A percentile compares a stretch with the other conserved stretches of the same genome.
phyloP scores from a whole-genome alignment of 805 yeast genomes.

The Candida ortonii region DNA sequence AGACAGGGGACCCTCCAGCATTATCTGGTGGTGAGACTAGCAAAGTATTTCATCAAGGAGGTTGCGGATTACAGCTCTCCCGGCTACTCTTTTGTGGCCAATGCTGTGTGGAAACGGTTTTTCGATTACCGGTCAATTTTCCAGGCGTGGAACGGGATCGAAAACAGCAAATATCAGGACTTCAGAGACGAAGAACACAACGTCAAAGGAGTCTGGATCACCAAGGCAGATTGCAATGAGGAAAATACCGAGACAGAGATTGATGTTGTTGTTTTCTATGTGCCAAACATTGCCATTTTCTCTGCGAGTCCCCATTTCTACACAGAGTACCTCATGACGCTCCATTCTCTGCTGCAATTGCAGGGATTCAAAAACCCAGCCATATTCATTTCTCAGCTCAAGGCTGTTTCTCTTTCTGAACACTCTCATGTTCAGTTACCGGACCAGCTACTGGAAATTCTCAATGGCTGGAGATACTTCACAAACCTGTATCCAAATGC shows the following conservation, averaged over 20 bases:
- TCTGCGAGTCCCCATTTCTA: slow-evolving; percentile 39
- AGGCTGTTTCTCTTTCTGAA: slow-evolving; percentile 10
- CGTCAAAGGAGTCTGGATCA: slow-evolving; percentile 23
- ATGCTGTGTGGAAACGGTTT: slow-evolving; percentile 32
- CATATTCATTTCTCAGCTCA: slow-evolving; percentile 37
- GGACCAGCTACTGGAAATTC: slow-evolving; percentile 27
- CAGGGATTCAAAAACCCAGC: slow-evolving; percentile 52
- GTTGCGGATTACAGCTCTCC: slow-evolving; percentile 19
- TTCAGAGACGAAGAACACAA: slow-evolving; percentile 4
- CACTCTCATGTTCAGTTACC: slow-evolving; percentile 20
- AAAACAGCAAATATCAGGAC: slow-evolving; percentile 29
- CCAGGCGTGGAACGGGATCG: slow-evolving; percentile 36
- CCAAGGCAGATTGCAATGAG: slow-evolving; percentile 26
- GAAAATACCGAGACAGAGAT: slow-evolving; percentile 30
- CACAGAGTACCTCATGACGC: slow-evolving; percentile 41
- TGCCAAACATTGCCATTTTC: slow-evolving; percentile 44
- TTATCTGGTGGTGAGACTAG: slow-evolving; percentile 20
- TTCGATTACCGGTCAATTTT: slow-evolving; percentile 30
- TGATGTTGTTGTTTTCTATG: slow-evolving; percentile 42
- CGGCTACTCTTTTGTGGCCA: slow-evolving; percentile 28
- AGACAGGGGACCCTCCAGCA: slow-evolving; percentile 33
- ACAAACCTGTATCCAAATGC: slow-evolving; percentile 24
- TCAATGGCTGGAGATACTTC: slow-evolving; percentile 34
- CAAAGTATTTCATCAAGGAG: slow-evolving; percentile 21
- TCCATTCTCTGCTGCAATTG: slow-evolving; percentile 39